Evolutionary conservation across 352 stramenopile species (phyloP), one percentile per base, ranked within the genome.

Genomic region (Phytophthora multivora): DNA sequence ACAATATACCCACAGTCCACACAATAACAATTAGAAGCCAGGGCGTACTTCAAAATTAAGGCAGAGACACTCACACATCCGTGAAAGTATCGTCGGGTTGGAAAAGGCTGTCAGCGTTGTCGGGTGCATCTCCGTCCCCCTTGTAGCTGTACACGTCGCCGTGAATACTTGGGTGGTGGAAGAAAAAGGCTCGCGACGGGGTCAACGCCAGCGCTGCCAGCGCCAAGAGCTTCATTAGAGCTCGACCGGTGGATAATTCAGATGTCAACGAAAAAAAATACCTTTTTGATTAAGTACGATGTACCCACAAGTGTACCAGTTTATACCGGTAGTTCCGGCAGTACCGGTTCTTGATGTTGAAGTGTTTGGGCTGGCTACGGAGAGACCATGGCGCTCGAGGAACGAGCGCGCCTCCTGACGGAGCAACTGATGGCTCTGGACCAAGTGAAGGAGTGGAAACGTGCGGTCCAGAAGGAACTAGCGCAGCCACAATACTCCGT

Each of bases 381-480:
- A 2, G 33, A 47, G 9, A 33, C 62, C 5, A 69, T 60, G 33
- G 64, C 57, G 15, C 66, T 84, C 21, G 80, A 88, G n/a, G 75
- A 86, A n/a, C 77, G 70, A 43, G 72, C 71, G 26, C 43, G 49
- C 6, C 63, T 77, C 26, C 68, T 93, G 8, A 86, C 74, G 12
- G 66, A 88, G n/a, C 63, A 64, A 9, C 60, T 93, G 45, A 30
- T 57, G 6, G 53, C 63, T 10, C 48, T 78, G 28, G 77, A 89
- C 6, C 63, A 77, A 42, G 73, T 69, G 19, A 76, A 70, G 53
- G 69, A 79, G 18, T 88, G 81, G 75, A 91, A 91, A 51, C 51
- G 66, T n/a, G 57, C 57, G 11, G 43, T 91, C 15, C 72, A 81
- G 51, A 60, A 26, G 31, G 82, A 93, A 45, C 53, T 90, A 21